Evolutionary conservation across 805 yeast genomes (phyloP).

Genomic region (Brettanomyces bruxellensis): DNA sequence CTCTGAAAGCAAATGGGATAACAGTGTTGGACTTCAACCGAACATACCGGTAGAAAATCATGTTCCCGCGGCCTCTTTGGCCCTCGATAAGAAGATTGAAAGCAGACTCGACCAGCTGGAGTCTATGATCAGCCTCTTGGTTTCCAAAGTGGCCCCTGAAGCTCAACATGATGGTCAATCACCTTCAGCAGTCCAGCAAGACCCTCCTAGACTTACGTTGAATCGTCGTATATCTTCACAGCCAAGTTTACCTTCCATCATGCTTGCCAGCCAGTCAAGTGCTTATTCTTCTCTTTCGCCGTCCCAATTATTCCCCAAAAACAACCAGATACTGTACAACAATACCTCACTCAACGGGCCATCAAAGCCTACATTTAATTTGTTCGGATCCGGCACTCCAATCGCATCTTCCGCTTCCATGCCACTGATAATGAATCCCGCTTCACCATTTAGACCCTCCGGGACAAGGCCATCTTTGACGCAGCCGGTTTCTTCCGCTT

Average conservation of each 20-base stretch:
- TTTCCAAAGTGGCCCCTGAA: slow-evolving; percentile 1
- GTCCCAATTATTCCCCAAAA: background rate
- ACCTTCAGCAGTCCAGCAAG: no score
- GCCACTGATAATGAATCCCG: background rate
- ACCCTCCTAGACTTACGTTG: no score
- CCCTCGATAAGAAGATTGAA: slow-evolving; percentile 11
- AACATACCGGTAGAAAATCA: background rate
- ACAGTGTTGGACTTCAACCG: background rate
- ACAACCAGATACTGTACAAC: no score
- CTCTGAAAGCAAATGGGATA: background rate
- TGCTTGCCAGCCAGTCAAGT: background rate
- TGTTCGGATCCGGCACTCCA: background rate
- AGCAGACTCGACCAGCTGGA: slow-evolving; percentile 26
- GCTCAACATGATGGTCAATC: background rate
- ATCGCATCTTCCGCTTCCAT: background rate
- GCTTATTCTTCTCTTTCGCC: no score
- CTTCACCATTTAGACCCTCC: background rate
- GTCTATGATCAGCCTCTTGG: slow-evolving; percentile 21
- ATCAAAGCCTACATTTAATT: background rate
- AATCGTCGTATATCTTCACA: no score
- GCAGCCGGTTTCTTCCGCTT: no score
- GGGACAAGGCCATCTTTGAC: background rate
- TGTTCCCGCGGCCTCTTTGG: background rate
- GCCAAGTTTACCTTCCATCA: no score
- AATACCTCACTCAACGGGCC: no score